These are phyloP conservation scores for Adenanthera pavonina DNA, from an alignment of 306 rosid genomes.

Conservation along the genomic window DNA sequence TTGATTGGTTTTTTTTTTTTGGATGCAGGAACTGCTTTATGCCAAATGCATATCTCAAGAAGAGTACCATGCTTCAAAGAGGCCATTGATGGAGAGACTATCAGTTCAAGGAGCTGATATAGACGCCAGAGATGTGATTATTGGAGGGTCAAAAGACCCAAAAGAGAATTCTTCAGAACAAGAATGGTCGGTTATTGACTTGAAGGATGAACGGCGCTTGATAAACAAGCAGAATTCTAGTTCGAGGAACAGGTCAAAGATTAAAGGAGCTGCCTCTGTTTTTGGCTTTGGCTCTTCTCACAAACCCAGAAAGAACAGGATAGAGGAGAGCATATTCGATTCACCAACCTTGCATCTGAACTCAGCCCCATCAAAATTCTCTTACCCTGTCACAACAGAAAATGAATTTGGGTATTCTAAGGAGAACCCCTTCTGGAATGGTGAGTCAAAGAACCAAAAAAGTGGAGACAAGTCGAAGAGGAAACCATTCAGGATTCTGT, in stretches of 20 bases:
- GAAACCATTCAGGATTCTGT: constrained; percentile 73
- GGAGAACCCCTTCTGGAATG: constrained; percentile 54
- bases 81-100: constrained; percentile 82
- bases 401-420: constrained; percentile 36
- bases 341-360: constrained; percentile 33
- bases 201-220: constrained; percentile 69
- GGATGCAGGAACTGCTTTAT: constrained; percentile 74
- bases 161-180: constrained; percentile 64
- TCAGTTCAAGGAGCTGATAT: constrained; percentile 85
- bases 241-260: constrained; percentile 59
- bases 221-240: constrained; percentile 55
- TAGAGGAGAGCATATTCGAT: constrained; percentile 73
- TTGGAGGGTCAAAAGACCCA: constrained; percentile 43
- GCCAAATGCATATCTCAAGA: constrained; percentile 86
- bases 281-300: constrained; percentile 63
- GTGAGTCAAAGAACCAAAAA: constrained; percentile 36
- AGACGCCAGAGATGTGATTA: constrained; percentile 71
- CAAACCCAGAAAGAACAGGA: constrained; percentile 58
- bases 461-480: constrained; percentile 68
- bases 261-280: constrained; percentile 83
- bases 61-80: constrained; percentile 84
- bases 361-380: constrained; percentile 27
- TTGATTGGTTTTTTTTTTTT: not conserved
- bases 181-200: constrained; percentile 88
- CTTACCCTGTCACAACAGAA: constrained; percentile 15